Base-by-base conservation (phyloP, 1,139 yeast species). In the Diutina mesorugosa region DNA sequence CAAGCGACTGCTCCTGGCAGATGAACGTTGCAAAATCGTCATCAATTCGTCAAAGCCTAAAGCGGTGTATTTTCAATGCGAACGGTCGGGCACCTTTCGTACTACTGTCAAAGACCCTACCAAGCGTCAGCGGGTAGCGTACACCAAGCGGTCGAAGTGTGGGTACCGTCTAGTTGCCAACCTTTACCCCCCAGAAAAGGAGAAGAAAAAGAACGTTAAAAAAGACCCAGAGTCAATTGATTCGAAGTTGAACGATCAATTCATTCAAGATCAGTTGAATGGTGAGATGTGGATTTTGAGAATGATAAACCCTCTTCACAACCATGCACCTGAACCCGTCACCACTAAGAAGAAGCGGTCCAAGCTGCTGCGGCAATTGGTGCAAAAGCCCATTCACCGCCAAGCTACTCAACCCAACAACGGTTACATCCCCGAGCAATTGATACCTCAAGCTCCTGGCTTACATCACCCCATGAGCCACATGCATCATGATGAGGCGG, bases 21-120 rank as follows among this genome's bases (percentile, higher is more conserved):
- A 74, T 61, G 81, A 77, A 62, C 73, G 72, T 58, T 75, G 80
- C 64, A 71, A 76, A 63, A 76, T 77, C 63, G 81, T 77, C 54
- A 76, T 77, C 62, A 75, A 75, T 64, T 73, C 78, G 45, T 74
- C 79, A 29, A 77, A 77, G 64, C 79, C 80, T 28, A 76, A 77
- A 64, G 81, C 81, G 2, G 77, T 77, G 16, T 77, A 77, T 64
- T 77, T 76, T 66, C 80, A 76, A 64, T 77, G 81, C 64, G 81
- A 77, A 63, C 66, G 79, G 57, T 71, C 77, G 8, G 81, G 81
- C 1, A 68, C 72, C 30, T 77, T 76, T 62, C 68, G 81, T 64
- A 77, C 81, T 53, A 77, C 81, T 1, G 81, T 77, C 56, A 76
- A 76, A 65, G 80, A 76, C 60, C 69, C 77, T 14, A 62, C 73